Percentiles rank a stretch among this genome's conserved stretches.
Conservation (phyloP, 805 yeast species). For the Barnettozyma populi region DNA sequence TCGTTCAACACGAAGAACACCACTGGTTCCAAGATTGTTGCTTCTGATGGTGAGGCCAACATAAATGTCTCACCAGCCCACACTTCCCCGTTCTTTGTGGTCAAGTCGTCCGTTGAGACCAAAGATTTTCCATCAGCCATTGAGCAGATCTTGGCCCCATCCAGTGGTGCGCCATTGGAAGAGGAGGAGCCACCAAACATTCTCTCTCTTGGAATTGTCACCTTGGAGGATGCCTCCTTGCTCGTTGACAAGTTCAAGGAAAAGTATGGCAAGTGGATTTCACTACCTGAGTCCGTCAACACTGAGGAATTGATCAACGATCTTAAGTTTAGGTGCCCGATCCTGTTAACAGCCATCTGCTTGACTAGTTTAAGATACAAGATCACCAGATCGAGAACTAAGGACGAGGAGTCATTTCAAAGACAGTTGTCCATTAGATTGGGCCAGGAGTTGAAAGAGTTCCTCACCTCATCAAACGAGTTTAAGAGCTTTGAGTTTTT, state of each 20-base stretch:
- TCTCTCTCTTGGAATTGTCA: conserved; percentile 43
- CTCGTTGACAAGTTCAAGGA: conserved; percentile 55
- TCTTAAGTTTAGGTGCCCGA: conserved; percentile 46
- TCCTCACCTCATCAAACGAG: conserved; percentile 42
- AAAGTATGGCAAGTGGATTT: conserved; percentile 73
- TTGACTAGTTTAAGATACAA: conserved; percentile 52
- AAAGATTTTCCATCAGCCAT: conserved; percentile 15
- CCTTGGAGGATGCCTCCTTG: conserved; percentile 41
- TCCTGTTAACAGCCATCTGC: conserved; percentile 64
- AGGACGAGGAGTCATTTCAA: conserved; percentile 12
- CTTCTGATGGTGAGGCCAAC: conserved; percentile 9
- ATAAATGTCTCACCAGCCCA: conserved; percentile 26
- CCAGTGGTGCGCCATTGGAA: conserved; percentile 6
- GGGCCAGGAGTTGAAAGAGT: conserved; percentile 36
- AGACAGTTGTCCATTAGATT: conserved; percentile 29
- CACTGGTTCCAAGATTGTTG: conserved; percentile 3
- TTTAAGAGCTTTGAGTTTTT: conserved; percentile 49
- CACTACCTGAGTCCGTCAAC: conserved; percentile 52
- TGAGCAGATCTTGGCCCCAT: conserved; percentile 13
- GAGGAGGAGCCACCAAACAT: conserved; percentile 37
- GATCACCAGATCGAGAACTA: conserved; percentile 8
- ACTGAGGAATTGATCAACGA: conserved; percentile 44
- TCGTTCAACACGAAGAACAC: conserved; percentile 6
- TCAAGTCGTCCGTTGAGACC: conserved; percentile 20
- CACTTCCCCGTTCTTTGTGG: conserved; percentile 20